Percentiles rank a stretch among this genome's conserved stretches.
phyloP scores from a whole-genome alignment of 2,329 filamentous ascomycete species.

The Allantophomopsis cytisporea region DNA sequence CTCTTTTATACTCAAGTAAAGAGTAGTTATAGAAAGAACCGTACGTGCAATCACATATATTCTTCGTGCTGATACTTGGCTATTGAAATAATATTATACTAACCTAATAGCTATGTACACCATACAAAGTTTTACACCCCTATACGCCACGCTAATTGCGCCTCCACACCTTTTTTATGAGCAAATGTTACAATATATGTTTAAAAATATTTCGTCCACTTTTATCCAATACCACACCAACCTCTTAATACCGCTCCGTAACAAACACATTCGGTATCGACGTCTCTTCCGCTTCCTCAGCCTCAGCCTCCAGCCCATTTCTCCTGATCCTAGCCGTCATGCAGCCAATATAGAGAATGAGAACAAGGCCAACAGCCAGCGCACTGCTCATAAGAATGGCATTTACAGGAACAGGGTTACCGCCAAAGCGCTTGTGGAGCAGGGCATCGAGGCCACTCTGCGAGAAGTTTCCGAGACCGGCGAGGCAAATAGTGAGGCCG shows the following conservation, averaged over 20 bases:
- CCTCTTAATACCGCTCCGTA: conserved; percentile 10
- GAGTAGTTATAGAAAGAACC: too few relatives aligned
- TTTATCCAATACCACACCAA: too few relatives aligned
- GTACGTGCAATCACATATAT: too few relatives aligned
- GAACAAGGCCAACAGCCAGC: conserved; percentile 44
- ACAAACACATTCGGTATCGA: conserved; percentile 15
- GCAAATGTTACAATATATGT: too few relatives aligned
- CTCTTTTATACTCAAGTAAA: too few relatives aligned
- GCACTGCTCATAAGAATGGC: conserved; percentile 48
- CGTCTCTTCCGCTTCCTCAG: conserved; percentile 24
- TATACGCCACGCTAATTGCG: too few relatives aligned
- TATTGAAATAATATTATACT: too few relatives aligned
- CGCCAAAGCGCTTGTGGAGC: conserved; percentile 58
- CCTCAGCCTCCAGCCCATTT: conserved; percentile 25
- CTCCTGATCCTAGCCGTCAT: conserved; percentile 22
- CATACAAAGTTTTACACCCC: too few relatives aligned
- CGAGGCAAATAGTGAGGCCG: conserved; percentile 75
- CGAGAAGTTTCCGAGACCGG: conserved; percentile 72
- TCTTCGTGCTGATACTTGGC: too few relatives aligned
- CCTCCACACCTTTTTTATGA: too few relatives aligned
- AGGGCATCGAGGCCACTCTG: conserved; percentile 70
- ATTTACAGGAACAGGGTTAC: conserved; percentile 69
- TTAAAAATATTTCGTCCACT: too few relatives aligned
- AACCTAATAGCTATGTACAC: too few relatives aligned
- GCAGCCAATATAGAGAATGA: conserved; percentile 52